Percentiles rank a stretch among this genome's conserved stretches.
These are phyloP conservation scores for Saprolegnia diclina DNA, from an alignment of 352 stramenopile genomes.

Conservation along the genomic window DNA sequence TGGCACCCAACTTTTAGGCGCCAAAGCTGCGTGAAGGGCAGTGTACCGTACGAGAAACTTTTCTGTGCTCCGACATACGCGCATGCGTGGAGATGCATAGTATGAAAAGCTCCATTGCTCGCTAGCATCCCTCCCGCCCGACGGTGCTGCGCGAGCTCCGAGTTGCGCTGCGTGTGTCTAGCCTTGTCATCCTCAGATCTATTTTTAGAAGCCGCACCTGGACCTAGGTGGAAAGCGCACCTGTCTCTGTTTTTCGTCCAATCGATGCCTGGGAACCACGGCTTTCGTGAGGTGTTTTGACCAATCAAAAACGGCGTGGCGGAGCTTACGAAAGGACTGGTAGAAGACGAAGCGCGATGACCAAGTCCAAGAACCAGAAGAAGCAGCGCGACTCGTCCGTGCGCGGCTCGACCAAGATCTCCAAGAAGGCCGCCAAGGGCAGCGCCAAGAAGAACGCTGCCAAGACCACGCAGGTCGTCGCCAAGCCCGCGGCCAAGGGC, in stretches of 20 bases:
- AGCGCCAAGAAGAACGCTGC: slow-evolving; percentile 21
- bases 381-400: slow-evolving; percentile 18
- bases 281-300: background rate
- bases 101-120: too few relatives aligned
- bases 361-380: slow-evolving; percentile 32
- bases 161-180: background rate
- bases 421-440: slow-evolving; percentile 33
- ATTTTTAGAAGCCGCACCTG: slow-evolving; percentile 16
- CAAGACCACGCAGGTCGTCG: background rate
- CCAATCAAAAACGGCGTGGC: background rate
- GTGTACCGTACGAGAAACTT: background rate
- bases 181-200: background rate
- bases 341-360: slow-evolving; percentile 14
- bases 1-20: too few relatives aligned
- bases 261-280: background rate
- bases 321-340: background rate
- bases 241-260: background rate
- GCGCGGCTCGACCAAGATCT: slow-evolving; percentile 27
- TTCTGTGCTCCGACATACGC: background rate
- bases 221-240: background rate
- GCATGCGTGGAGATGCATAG: too few relatives aligned
- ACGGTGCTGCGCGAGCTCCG: too few relatives aligned
- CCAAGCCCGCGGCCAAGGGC: background rate
- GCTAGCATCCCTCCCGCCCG: too few relatives aligned
- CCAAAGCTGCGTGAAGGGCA: background rate